A percentile compares a stretch with the other conserved stretches of the same genome.
Evolutionary conservation across 2,329 filamentous ascomycete genomes (phyloP).

Genomic region (Byssoonygena ceratinophila): DNA sequence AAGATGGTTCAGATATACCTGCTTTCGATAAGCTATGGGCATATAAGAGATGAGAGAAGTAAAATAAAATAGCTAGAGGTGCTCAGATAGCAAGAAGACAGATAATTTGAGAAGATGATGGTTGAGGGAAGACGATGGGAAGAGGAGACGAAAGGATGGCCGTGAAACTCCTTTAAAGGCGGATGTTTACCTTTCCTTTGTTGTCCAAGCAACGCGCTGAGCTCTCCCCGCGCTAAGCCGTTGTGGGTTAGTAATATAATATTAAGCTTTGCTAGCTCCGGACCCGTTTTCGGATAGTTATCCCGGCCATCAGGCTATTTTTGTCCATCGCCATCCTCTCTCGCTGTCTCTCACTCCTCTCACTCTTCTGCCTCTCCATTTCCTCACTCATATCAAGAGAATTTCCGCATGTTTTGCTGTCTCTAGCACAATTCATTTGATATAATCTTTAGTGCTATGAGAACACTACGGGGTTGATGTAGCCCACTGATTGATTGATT

Average conservation of each 20-base stretch:
- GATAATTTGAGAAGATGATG: not conserved
- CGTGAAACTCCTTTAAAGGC: conserved; percentile 20
- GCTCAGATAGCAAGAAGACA: not conserved
- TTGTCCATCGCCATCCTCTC: not conserved
- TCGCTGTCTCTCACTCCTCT: no score
- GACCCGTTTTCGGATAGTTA: conserved; percentile 8
- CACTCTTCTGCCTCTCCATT: no score
- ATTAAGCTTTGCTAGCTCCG: conserved; percentile 12
- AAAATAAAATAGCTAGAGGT: not conserved
- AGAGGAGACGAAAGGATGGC: conserved; percentile 13
- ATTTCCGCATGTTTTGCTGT: not conserved
- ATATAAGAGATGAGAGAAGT: not conserved
- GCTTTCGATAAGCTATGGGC: conserved; percentile 4
- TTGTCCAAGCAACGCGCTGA: conserved; percentile 31
- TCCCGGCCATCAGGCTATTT: not conserved
- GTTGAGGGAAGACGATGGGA: conserved; percentile 24
- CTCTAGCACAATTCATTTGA: not conserved
- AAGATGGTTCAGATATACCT: not conserved
- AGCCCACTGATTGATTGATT: not conserved
- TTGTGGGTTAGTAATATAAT: conserved; percentile 32
- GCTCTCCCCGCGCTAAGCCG: conserved; percentile 20
- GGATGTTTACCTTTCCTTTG: conserved; percentile 30
- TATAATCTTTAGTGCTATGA: not conserved
- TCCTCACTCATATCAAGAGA: not conserved
- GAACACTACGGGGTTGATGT: not conserved